Conservation (phyloP, 257 asterid genomes). For the Coffea eugenioides region DNA sequence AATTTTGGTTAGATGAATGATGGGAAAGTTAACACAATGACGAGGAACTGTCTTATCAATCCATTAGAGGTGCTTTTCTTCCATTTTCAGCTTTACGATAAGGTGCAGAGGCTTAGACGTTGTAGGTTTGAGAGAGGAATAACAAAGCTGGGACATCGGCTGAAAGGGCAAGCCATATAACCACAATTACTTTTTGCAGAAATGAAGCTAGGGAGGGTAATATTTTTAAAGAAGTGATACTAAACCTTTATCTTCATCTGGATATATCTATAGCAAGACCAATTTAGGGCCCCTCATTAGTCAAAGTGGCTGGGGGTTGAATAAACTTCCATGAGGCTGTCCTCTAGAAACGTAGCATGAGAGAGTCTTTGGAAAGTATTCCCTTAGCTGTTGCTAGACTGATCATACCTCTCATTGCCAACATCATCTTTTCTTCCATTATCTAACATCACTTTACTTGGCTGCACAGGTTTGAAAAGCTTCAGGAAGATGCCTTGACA, state of each 20-base stretch:
- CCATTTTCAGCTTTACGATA: not conserved
- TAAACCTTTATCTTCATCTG: not conserved
- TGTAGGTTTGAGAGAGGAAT: not conserved
- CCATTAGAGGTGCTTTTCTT: not conserved
- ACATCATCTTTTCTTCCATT: not conserved
- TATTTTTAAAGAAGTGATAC: not conserved
- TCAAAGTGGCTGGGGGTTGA: no score
- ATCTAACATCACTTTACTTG: not conserved
- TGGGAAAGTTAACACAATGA: not conserved
- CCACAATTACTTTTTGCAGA: no score
- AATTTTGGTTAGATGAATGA: not conserved
- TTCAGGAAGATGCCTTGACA: slow-evolving; percentile 85
- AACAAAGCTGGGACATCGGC: not conserved
- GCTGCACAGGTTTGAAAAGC: slow-evolving; percentile 75
- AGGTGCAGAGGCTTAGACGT: not conserved
- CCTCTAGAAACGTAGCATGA: no score
- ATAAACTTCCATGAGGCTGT: no score
- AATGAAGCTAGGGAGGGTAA: not conserved
- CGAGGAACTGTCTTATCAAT: not conserved
- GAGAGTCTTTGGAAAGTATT: no score
- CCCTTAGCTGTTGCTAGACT: not conserved
- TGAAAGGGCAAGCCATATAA: not conserved
- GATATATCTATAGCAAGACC: not conserved
- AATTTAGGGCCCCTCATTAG: not conserved
- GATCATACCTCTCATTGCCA: not conserved